Conservation (phyloP, 2,329 filamentous ascomycete species). For the Raffaelea arxii region DNA sequence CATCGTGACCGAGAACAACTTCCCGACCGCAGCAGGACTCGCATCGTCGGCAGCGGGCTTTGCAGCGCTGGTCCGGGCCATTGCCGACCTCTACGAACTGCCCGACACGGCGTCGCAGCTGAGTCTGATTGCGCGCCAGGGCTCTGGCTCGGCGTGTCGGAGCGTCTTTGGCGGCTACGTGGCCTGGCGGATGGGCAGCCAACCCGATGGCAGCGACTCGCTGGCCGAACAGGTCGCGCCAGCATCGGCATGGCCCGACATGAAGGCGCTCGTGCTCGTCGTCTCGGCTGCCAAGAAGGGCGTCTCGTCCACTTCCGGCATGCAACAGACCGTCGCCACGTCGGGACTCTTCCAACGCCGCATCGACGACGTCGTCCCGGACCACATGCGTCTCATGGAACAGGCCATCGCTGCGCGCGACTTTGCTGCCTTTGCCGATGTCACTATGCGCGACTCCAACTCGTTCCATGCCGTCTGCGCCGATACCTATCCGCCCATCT, state of each 20-base stretch:
- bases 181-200: conserved; percentile 76
- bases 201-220: conserved; percentile 74
- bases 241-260: conserved; percentile 86
- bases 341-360: conserved; percentile 78
- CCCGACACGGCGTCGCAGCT: conserved; percentile 73
- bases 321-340: conserved; percentile 93
- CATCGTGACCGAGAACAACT: conserved; percentile 96
- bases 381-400: conserved; percentile 18
- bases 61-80: conserved; percentile 66
- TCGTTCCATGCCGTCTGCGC: conserved; percentile 92
- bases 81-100: conserved; percentile 86
- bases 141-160: conserved; percentile 88
- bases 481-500: conserved; percentile 94
- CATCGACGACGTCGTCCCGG: conserved; percentile 57
- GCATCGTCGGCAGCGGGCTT: conserved; percentile 63
- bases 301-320: conserved; percentile 82
- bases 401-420: conserved; percentile 41
- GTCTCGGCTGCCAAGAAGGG: conserved; percentile 93
- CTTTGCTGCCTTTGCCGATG: conserved; percentile 76
- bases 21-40: conserved; percentile 91
- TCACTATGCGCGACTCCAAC: conserved; percentile 96
- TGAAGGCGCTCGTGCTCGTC: conserved; percentile 87
- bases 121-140: conserved; percentile 82
- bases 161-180: conserved; percentile 93
- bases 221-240: conserved; percentile 81